Evolutionary conservation across 345 rosid genomes (phyloP), one percentile per base, ranked within the genome.

Genomic region (Pistacia vera): DNA sequence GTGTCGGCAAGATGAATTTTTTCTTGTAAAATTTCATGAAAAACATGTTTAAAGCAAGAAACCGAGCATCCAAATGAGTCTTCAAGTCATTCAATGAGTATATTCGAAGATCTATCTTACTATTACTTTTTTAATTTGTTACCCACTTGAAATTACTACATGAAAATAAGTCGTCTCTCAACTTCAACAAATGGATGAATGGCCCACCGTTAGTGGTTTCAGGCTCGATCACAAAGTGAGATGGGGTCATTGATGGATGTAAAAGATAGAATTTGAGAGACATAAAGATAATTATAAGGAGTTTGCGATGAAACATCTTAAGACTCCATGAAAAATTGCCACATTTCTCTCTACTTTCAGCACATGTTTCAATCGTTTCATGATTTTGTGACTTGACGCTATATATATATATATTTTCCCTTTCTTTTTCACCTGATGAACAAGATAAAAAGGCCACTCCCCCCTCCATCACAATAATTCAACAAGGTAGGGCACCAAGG

Each of bases 321-420:
- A 56, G 46, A 67, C 59, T 41, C 46, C 11, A 28, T 61, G 58
- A 72, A 48, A 20, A 73, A 68, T 38, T 46, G 72, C 64, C 79
- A 25, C 77, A 77, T 70, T 77, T 68, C 46, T 49, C 20, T 59
- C 36, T 75, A 73, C 75, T 73, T 81, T 73, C 63, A 63, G 46
- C 72, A 79, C 77, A 65, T 35, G 41, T 75, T 73, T 71, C 80
- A 74, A 59, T 68, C 71, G 30, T 72, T 72, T 80, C 73, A 80
- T 82, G 73, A 85, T 80, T 65, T 67, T 73, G 83, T 66, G 71
- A 61, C 73, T 58, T 73, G 52, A 61, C 5, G 6, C 3, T 3
- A 36, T 36, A 5, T 36, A 33, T n/a, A 25, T 30, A 1, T 44
- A 13, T 18, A 10, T 18, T 65, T 12, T 36, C 18, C 68, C 3